Evolutionary conservation across 768 basidiomycete genomes (phyloP).

Genomic region (Calocybe gangraenosa): DNA sequence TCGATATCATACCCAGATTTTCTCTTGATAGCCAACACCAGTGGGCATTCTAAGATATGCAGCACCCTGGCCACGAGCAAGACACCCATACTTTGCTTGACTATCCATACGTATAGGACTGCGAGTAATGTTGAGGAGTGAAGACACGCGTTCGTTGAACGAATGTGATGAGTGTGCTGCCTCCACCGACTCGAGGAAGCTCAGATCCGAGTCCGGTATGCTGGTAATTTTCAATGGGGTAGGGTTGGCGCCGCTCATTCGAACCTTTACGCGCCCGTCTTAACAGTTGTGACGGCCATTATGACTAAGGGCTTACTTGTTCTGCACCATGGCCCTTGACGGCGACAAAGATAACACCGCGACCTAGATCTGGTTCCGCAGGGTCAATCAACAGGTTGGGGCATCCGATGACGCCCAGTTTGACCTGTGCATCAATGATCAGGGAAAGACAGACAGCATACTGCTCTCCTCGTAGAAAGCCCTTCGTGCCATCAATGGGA

Average conservation of each 20-base stretch:
- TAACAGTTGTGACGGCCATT: no score
- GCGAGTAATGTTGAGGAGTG: slow-evolving; percentile 59
- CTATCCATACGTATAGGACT: slow-evolving; percentile 86
- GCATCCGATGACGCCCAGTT: slow-evolving; percentile 87
- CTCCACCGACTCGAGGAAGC: slow-evolving; percentile 90
- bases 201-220: slow-evolving; percentile 43
- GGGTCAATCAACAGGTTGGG: slow-evolving; percentile 77
- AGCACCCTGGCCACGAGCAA: slow-evolving; percentile 83
- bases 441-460: slow-evolving; percentile 90
- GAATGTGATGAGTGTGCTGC: slow-evolving; percentile 88
- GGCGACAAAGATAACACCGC: slow-evolving; percentile 83
- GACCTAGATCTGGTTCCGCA: slow-evolving; percentile 48
- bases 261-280: no score
- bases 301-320: no score
- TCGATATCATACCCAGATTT: slow-evolving; percentile 77
- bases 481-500: slow-evolving; percentile 92
- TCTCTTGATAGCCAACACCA: slow-evolving; percentile 77
- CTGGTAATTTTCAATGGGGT: slow-evolving; percentile 50
- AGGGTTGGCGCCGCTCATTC: slow-evolving; percentile 47
- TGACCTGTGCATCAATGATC: slow-evolving; percentile 71
- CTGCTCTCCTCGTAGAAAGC: slow-evolving; percentile 88
- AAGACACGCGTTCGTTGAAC: slow-evolving; percentile 72
- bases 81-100: slow-evolving; percentile 90
- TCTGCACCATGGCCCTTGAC: slow-evolving; percentile 83
- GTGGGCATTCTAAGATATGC: slow-evolving; percentile 80